Base-by-base conservation (phyloP, 768 basidiomycete genomes). In the Podaxis sp. region DNA sequence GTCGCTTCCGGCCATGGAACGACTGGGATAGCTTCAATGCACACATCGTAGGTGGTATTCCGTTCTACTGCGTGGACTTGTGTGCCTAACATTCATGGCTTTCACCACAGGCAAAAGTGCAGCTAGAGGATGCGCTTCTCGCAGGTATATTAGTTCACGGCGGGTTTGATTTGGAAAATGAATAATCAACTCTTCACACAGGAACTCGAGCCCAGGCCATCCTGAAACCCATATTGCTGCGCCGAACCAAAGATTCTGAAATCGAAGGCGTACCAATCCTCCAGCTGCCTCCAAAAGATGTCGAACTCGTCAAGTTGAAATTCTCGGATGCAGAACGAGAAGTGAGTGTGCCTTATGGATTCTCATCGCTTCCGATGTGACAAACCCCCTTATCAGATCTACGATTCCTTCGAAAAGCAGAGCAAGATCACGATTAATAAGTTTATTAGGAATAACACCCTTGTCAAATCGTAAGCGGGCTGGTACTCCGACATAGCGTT, bases 241-340 rank as follows among this genome's bases (percentile, higher is more conserved):
- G 92, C 3, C 80, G 93, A 2, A 92, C 87, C 28, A 93, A 93
- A 70, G 77, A 87, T 63, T 82, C 88, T 0, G 76, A 67, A 24
- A 68, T 84, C 65, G 90, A 93, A 67, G 91, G 91, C 1, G 76
- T 86, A 64, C 88, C 87, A 2, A 80, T 93, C 40, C 75, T 94
- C 13, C 68, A 87, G 54, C 82, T 94, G 0, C 87, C 84, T 1
- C 74, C 77, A 2, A 88, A 88, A 70, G 74, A 83, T 9, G 81
- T 90, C 38, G 82, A 88, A 17, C 74, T 91, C 0, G 80, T 84
- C 15, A 80, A 75, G 57, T 75, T 91, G 7, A 74, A 87, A 49
- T 92, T 94, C 68, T 83, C 86, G 0, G 64, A 70, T 0, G 89
- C 90, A 19, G 91, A 93, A 70, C 81, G 86, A 24, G 77, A 86